A percentile compares a stretch with the other conserved stretches of the same genome.
phyloP scores from a whole-genome alignment of 1,139 yeast genomes.

The Candida pseudoviswanathii region DNA sequence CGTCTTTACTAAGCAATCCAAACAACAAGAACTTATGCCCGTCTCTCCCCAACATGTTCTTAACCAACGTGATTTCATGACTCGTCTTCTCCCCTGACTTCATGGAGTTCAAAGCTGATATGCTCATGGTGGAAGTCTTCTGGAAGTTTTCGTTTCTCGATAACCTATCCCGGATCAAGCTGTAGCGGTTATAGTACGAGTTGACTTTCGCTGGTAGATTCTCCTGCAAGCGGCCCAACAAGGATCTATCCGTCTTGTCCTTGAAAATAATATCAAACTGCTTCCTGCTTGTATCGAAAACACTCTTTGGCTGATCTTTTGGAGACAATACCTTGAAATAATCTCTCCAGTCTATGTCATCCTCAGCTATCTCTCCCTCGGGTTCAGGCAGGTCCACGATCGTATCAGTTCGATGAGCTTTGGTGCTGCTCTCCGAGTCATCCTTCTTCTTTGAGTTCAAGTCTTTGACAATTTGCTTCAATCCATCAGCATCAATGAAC shows the following conservation, averaged over 20 bases:
- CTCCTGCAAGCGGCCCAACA: conserved; percentile 18
- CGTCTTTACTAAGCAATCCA: conserved; percentile 69
- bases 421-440: not conserved
- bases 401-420: conserved; percentile 35
- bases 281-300: conserved; percentile 65
- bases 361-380: conserved; percentile 9
- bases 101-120: conserved; percentile 35
- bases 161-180: conserved; percentile 66
- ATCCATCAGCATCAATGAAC: conserved; percentile 76
- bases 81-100: conserved; percentile 15
- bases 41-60: conserved; percentile 83
- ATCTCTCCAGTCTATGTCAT: conserved; percentile 63
- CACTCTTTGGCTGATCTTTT: conserved; percentile 63
- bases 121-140: conserved; percentile 45
- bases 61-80: conserved; percentile 70
- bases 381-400: conserved; percentile 24
- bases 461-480: conserved; percentile 62
- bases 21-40: conserved; percentile 74
- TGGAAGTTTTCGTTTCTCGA: conserved; percentile 77
- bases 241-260: conserved; percentile 13
- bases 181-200: conserved; percentile 49
- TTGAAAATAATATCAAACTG: conserved; percentile 51
- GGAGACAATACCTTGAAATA: conserved; percentile 71
- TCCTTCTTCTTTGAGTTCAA: conserved; percentile 16
- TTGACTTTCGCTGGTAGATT: conserved; percentile 27